Conservation (phyloP, 2,329 filamentous ascomycete genomes). For the Apiospora rasikravindrae region DNA sequence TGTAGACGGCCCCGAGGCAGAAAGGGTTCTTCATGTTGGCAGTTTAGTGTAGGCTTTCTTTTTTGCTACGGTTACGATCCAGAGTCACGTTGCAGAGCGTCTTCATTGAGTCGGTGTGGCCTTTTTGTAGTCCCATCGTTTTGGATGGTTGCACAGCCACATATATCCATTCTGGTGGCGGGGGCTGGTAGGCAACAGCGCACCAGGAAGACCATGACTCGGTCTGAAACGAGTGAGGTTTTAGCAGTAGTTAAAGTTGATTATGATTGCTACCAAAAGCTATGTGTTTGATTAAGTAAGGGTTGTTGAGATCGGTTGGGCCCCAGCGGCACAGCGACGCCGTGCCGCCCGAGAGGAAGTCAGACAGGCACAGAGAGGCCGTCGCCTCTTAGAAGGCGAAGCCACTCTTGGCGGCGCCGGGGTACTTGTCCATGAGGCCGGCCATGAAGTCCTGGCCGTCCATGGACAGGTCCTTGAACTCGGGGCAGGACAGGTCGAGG, state of each 20-base stretch:
- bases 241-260: not conserved
- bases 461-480: slow-evolving; percentile 35
- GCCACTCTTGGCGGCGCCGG: slow-evolving; percentile 25
- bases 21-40: slow-evolving; percentile 19
- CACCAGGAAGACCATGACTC: not conserved
- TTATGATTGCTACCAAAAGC: not conserved
- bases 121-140: slow-evolving; percentile 1
- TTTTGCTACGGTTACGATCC: not conserved
- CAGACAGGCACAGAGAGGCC: not conserved
- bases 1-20: slow-evolving; percentile 34
- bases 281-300: slow-evolving; percentile 10
- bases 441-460: slow-evolving; percentile 31
- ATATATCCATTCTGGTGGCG: slow-evolving; percentile 7
- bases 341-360: too few species aligned
- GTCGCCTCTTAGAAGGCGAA: slow-evolving; percentile 24
- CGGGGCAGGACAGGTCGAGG: slow-evolving; percentile 36
- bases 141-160: not conserved
- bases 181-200: not conserved
- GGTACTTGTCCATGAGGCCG: slow-evolving; percentile 27
- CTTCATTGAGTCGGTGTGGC: not conserved
- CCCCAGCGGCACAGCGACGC: not conserved
- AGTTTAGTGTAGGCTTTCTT: not conserved
- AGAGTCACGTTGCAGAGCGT: not conserved
- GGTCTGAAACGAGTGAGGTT: slow-evolving; percentile 1
- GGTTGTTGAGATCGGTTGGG: not conserved